Conservation (phyloP, 371 early-diverging fungal species). For the Furculomyces boomerangus region DNA sequence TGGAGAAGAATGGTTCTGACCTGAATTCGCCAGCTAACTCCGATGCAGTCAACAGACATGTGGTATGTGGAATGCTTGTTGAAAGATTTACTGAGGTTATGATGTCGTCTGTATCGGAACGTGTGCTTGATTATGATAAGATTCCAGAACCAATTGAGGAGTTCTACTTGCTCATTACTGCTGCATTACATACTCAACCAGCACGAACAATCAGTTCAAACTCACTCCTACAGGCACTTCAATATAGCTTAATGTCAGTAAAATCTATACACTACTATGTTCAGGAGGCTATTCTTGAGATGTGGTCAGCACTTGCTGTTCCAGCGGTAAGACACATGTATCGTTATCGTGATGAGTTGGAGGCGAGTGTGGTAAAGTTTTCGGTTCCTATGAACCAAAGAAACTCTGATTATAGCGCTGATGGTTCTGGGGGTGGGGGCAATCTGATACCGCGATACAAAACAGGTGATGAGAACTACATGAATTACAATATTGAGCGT, state of each 20-base stretch:
- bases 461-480: background rate
- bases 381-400: conserved; percentile 14
- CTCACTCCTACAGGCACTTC: conserved; percentile 36
- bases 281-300: conserved; percentile 32
- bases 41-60: conserved; percentile 23
- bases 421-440: background rate
- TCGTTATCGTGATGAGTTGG: background rate
- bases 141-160: conserved; percentile 57
- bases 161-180: conserved; percentile 37
- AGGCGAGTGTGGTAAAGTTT: conserved; percentile 1
- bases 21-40: conserved; percentile 10
- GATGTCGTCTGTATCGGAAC: conserved; percentile 9
- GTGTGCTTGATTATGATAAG: conserved; percentile 26
- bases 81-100: conserved; percentile 26
- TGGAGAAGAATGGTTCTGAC: conserved; percentile 16
- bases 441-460: background rate
- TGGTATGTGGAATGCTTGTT: conserved; percentile 36
- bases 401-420: background rate
- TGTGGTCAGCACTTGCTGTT: conserved; percentile 14
- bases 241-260: conserved; percentile 40
- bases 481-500: background rate
- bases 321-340: conserved; percentile 20
- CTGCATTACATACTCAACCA: conserved; percentile 36
- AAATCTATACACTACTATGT: conserved; percentile 38
- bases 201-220: conserved; percentile 28